A percentile compares a stretch with the other conserved stretches of the same genome.
Evolutionary conservation across 148 eudicot species (phyloP).

Genomic region (Rhododendron simsii): DNA sequence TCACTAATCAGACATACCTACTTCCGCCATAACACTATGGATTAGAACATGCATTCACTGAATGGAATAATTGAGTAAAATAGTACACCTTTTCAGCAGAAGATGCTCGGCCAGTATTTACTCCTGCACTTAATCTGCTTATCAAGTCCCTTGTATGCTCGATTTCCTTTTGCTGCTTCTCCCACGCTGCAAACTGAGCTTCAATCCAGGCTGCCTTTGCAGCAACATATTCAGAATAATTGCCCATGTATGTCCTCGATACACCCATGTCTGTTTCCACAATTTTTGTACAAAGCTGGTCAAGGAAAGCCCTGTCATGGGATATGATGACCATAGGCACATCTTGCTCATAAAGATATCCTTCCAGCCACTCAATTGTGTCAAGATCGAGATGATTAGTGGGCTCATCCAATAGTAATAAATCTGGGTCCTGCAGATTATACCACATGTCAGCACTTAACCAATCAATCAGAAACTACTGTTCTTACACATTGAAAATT

Average conservation of each 20-base stretch:
- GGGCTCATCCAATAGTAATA: conserved; percentile 92
- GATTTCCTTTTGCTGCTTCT: conserved; percentile 92
- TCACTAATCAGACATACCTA: not conserved
- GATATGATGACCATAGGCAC: conserved; percentile 98
- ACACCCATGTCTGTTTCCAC: conserved; percentile 99
- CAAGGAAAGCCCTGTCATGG: conserved; percentile 98
- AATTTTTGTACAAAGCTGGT: conserved; percentile 93
- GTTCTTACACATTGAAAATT: not conserved
- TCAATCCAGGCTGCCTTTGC: conserved; percentile 91
- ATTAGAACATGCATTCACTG: not conserved
- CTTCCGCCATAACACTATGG: not conserved
- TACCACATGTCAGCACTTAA: conserved; percentile 3
- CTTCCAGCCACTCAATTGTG: conserved; percentile 96
- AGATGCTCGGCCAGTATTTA: conserved; percentile 81
- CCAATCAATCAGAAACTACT: not conserved
- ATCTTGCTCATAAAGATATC: conserved; percentile 64
- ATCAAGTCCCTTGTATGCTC: conserved; percentile 75
- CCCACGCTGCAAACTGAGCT: conserved; percentile 93
- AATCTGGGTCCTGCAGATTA: conserved; percentile 75
- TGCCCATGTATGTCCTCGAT: conserved; percentile 76
- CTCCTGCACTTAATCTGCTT: conserved; percentile 73
- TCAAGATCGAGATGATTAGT: conserved; percentile 99
- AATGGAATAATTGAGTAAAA: not conserved
- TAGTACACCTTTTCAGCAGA: conserved; percentile 79
- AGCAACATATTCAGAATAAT: conserved; percentile 76